phyloP scores from a whole-genome alignment of 2,329 filamentous ascomycete genomes.

The Colletotrichum kahawae region DNA sequence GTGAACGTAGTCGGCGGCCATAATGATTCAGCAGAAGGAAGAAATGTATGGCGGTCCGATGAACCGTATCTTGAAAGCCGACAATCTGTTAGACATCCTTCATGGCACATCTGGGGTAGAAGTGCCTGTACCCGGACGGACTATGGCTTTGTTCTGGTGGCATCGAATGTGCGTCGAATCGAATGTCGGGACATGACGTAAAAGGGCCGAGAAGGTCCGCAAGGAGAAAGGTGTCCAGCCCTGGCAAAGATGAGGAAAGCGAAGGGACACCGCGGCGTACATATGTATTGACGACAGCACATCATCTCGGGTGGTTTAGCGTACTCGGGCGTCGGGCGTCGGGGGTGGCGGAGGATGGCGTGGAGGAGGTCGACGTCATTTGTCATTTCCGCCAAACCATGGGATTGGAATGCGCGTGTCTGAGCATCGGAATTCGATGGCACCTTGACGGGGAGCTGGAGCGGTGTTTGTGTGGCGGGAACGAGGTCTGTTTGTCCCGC shows the following conservation, averaged over 20 bases:
- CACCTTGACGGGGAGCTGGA: neutral
- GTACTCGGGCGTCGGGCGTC: neutral
- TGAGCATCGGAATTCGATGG: neutral
- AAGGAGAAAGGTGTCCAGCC: neutral
- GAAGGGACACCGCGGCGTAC: neutral
- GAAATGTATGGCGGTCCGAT: neutral
- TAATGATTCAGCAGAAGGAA: neutral
- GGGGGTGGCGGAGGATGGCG: neutral
- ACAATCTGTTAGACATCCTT: neutral
- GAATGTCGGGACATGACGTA: neutral
- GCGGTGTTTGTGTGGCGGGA: neutral
- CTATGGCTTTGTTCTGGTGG: neutral
- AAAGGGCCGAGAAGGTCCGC: neutral
- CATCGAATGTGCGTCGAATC: neutral
- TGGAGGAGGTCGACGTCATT: neutral
- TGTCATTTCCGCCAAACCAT: neutral
- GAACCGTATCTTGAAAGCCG: neutral
- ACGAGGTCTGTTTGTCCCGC: neutral
- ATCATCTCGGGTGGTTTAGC: neutral
- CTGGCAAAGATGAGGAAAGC: neutral
- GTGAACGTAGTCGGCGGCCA: neutral
- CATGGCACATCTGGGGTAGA: neutral
- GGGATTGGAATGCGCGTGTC: neutral
- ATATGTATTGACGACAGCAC: neutral
- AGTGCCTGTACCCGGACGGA: neutral